These are phyloP conservation scores for Pseudogymnoascus destructans DNA, from an alignment of 2,329 filamentous ascomycete species.

Conservation along the genomic window DNA sequence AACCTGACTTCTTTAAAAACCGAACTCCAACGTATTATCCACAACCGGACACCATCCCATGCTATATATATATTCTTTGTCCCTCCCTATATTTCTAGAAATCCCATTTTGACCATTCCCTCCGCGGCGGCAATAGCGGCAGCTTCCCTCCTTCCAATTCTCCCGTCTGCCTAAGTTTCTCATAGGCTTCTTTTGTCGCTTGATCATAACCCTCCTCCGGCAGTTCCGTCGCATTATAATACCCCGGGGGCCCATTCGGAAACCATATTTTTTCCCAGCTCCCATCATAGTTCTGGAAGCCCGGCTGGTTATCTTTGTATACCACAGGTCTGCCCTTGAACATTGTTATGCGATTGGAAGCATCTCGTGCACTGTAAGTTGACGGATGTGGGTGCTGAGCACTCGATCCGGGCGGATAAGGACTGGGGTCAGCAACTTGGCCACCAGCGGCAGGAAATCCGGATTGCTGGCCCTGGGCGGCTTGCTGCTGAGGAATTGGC, in stretches of 20 bases:
- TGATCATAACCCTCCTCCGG: slow-evolving; percentile 44
- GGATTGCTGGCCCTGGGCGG: neutral
- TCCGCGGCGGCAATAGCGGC: slow-evolving; percentile 64
- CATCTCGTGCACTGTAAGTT: slow-evolving; percentile 16
- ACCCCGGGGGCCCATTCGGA: slow-evolving; percentile 52
- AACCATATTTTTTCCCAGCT: slow-evolving; percentile 57
- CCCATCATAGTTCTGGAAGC: slow-evolving; percentile 38
- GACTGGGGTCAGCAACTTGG: neutral
- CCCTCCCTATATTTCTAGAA: slow-evolving; percentile 35
- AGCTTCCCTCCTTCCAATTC: slow-evolving; percentile 58
- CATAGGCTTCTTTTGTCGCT: slow-evolving; percentile 48
- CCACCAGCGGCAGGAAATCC: neutral
- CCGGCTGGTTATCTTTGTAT: slow-evolving; percentile 40
- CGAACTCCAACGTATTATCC: slow-evolving; percentile 6
- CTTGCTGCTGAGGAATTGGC: slow-evolving; percentile 13
- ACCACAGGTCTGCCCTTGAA: slow-evolving; percentile 53
- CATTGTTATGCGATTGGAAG: slow-evolving; percentile 31
- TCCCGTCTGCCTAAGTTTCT: slow-evolving; percentile 49
- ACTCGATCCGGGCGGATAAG: slow-evolving; percentile 9
- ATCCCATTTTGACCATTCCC: slow-evolving; percentile 63
- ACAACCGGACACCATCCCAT: slow-evolving; percentile 1
- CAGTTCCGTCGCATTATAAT: slow-evolving; percentile 50
- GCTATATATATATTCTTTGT: neutral
- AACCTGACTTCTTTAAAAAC: neutral
- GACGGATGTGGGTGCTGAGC: slow-evolving; percentile 12